Conservation (phyloP, 352 stramenopile genomes). For the Phytophthora vignae region DNA sequence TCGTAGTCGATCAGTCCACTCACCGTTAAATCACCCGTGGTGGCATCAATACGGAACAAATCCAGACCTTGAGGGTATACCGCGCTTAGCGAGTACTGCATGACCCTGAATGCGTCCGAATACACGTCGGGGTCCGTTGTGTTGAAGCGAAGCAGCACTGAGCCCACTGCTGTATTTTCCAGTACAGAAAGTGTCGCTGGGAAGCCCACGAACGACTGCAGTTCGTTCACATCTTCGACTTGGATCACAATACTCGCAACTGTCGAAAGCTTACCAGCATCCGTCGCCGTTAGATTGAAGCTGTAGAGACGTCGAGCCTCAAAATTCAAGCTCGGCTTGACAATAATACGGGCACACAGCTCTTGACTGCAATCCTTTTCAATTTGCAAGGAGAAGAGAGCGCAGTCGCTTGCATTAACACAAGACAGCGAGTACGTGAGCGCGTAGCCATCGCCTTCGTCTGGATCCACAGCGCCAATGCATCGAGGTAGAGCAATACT, state of each 20-base stretch:
- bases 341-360: conserved; percentile 49
- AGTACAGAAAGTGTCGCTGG: conserved; percentile 30
- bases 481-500: conserved; percentile 37
- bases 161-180: conserved; percentile 42
- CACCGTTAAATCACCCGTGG: conserved; percentile 44
- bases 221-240: conserved; percentile 64
- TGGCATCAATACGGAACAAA: conserved; percentile 41
- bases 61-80: conserved; percentile 43
- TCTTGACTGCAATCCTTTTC: conserved; percentile 48
- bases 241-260: conserved; percentile 38
- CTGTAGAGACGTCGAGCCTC: conserved; percentile 48
- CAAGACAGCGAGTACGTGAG: conserved; percentile 58
- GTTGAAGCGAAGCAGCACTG: conserved; percentile 38
- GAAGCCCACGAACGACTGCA: conserved; percentile 47
- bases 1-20: conserved; percentile 54
- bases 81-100: conserved; percentile 43
- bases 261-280: conserved; percentile 35
- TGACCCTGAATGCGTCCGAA: conserved; percentile 36
- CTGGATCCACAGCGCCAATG: conserved; percentile 49
- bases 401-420: conserved; percentile 36
- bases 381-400: conserved; percentile 43
- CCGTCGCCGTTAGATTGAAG: conserved; percentile 45
- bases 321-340: conserved; percentile 49
- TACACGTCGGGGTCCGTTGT: conserved; percentile 51
- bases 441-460: conserved; percentile 46